Evolutionary conservation across 495 filamentous ascomycete genomes (phyloP), one percentile per base, ranked within the genome.

Genomic region (Neurospora sp.): DNA sequence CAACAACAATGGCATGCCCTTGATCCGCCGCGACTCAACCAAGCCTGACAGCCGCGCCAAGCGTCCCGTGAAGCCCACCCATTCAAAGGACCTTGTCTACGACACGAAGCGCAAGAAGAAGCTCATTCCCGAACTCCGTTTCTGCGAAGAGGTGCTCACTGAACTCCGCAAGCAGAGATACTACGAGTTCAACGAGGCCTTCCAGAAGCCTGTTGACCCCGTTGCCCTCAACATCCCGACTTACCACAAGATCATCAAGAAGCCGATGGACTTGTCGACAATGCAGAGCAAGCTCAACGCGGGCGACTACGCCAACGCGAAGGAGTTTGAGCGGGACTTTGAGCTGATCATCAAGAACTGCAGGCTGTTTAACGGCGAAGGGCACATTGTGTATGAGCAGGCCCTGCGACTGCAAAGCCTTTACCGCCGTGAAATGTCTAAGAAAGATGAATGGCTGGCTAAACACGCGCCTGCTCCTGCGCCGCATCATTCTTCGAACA

Each of bases 171-270:
- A 94, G 78, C 80, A 87, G 0, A 93, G 93, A 78, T 88, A 97
- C 77, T 84, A 82, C 38, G 75, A 78, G 3, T 84, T 90, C 75
- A 89, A 92, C 6, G 83, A 83, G 39, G 89, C 92, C 45, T 99
- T 99, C 82, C 83, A 92, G 75, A 80, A 82, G 5, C 92, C 95
- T 0, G 96, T 99, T 18, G 96, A 99, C 76, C 95, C 96, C 0
- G 94, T 98, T 31, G 95, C 94, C 5, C 82, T 97, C 72, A 94
- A 96, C 81, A 98, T 99, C 72, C 96, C 96, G 1, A 88, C 91
- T 20, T 99, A 99, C 78, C 93, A 94, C 80, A 94, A 90, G 75
- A 83, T 98, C 75, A 92, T 99, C 81, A 98, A 96, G 84, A 92
- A 94, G 77, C 96, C 96, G 3, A 99, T 98, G 96, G 96, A 99